These are phyloP conservation scores for Pleurotus pulmonarius DNA, from an alignment of 768 basidiomycete genomes.

Conservation along the genomic window DNA sequence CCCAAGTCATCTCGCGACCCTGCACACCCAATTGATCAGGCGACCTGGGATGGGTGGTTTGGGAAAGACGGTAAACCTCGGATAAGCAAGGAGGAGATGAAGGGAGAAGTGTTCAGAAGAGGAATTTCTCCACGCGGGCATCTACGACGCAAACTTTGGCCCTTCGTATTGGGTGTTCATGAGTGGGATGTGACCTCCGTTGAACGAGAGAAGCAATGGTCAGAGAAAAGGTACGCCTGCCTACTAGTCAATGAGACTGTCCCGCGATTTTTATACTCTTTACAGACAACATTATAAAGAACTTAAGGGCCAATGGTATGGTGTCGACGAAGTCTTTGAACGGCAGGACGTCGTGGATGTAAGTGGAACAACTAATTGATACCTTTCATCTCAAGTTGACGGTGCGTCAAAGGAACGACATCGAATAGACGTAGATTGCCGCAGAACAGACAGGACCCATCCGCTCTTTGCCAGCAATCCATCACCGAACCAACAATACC, in stretches of 20 bases:
- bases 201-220: conserved; percentile 61
- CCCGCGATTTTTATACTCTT: not conserved
- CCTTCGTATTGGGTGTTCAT: conserved; percentile 81
- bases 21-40: conserved; percentile 67
- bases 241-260: not conserved
- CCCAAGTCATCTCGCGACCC: conserved; percentile 85
- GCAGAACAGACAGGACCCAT: conserved; percentile 93
- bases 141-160: conserved; percentile 80
- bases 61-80: conserved; percentile 62
- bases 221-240: conserved; percentile 50
- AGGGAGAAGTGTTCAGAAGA: conserved; percentile 71
- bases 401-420: conserved; percentile 65
- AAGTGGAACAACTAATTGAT: conserved; percentile 12
- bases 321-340: conserved; percentile 77
- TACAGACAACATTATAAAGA: conserved; percentile 63
- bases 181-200: conserved; percentile 70
- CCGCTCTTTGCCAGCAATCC: conserved; percentile 68
- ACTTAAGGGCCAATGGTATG: conserved; percentile 80
- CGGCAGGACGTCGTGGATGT: conserved; percentile 81
- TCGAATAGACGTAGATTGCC: conserved; percentile 94
- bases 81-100: conserved; percentile 66
- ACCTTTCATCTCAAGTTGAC: not conserved
- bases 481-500: conserved; percentile 48
- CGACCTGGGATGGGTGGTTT: conserved; percentile 80
- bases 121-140: conserved; percentile 54